These are phyloP conservation scores for Boletus reticuloceps DNA, from an alignment of 768 basidiomycete genomes.

Conservation along the genomic window DNA sequence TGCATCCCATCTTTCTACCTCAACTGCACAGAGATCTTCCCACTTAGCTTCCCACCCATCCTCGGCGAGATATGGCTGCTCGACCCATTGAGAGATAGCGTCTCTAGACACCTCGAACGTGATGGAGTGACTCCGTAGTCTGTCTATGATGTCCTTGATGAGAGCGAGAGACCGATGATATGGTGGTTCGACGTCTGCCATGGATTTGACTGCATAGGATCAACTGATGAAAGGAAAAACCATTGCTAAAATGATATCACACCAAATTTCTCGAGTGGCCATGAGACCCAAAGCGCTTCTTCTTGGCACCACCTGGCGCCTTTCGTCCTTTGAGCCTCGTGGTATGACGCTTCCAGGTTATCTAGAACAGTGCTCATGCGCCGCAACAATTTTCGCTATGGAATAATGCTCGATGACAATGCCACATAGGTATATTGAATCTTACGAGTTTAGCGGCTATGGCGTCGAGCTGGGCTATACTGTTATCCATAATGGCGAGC, in stretches of 20 bases:
- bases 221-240: background rate
- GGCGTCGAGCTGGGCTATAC: constrained; percentile 55
- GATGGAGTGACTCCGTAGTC: constrained; percentile 59
- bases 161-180: constrained; percentile 66
- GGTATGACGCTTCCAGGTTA: constrained; percentile 57
- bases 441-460: constrained; percentile 68
- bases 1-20: constrained; percentile 69
- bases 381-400: constrained; percentile 67
- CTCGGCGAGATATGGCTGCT: constrained; percentile 65
- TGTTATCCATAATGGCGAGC: constrained; percentile 64
- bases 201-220: constrained; percentile 45
- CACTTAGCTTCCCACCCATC: constrained; percentile 67
- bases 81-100: constrained; percentile 62
- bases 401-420: background rate
- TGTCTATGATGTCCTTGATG: constrained; percentile 54
- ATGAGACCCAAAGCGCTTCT: constrained; percentile 79
- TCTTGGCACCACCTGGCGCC: constrained; percentile 69
- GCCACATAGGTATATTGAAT: background rate
- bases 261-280: constrained; percentile 82
- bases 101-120: constrained; percentile 70
- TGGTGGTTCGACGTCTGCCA: constrained; percentile 54
- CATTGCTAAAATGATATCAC: constrained; percentile 11
- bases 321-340: constrained; percentile 69
- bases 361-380: constrained; percentile 65
- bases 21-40: constrained; percentile 77